phyloP scores from a whole-genome alignment of 495 filamentous ascomycete genomes.

The Tuber borchii region DNA sequence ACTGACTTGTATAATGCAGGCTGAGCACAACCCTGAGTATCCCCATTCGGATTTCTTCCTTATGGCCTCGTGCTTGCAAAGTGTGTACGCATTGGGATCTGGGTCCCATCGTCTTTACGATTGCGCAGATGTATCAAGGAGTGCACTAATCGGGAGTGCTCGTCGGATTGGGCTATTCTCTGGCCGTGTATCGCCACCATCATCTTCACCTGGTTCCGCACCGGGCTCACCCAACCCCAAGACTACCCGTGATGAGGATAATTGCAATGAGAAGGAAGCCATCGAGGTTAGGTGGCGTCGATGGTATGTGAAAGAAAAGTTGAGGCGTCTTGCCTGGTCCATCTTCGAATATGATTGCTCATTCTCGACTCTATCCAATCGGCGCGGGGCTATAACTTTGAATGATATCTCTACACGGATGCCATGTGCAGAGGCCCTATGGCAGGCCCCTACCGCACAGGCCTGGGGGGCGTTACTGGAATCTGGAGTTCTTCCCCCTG shows the following conservation, averaged over 20 bases:
- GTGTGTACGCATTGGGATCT: slow-evolving; percentile 41
- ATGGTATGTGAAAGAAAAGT: slow-evolving; percentile 39
- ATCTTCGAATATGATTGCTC: slow-evolving; percentile 44
- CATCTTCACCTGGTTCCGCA: slow-evolving; percentile 31
- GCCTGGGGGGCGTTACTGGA: slow-evolving; percentile 38
- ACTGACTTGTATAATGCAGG: slow-evolving; percentile 25
- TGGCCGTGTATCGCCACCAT: slow-evolving; percentile 27
- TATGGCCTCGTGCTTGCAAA: slow-evolving; percentile 42
- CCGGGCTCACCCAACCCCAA: slow-evolving; percentile 27
- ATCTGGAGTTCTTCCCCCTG: slow-evolving; percentile 14
- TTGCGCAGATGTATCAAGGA: slow-evolving; percentile 41
- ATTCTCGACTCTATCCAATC: slow-evolving; percentile 42
- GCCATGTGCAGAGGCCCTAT: slow-evolving; percentile 40
- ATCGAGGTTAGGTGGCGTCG: slow-evolving; percentile 37
- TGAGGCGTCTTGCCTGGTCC: slow-evolving; percentile 41
- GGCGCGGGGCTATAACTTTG: slow-evolving; percentile 42
- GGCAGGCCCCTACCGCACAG: slow-evolving; percentile 40
- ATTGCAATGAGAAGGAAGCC: slow-evolving; percentile 15
- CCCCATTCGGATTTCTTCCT: slow-evolving; percentile 41
- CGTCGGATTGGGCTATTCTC: slow-evolving; percentile 42
- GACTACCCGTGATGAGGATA: slow-evolving; percentile 6
- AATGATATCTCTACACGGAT: slow-evolving; percentile 41
- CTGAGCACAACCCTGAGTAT: slow-evolving; percentile 39
- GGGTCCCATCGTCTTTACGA: slow-evolving; percentile 42
- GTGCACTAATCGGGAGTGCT: slow-evolving; percentile 41